phyloP scores from a whole-genome alignment of 2,329 filamentous ascomycete species.

The Fusarium sp. region DNA sequence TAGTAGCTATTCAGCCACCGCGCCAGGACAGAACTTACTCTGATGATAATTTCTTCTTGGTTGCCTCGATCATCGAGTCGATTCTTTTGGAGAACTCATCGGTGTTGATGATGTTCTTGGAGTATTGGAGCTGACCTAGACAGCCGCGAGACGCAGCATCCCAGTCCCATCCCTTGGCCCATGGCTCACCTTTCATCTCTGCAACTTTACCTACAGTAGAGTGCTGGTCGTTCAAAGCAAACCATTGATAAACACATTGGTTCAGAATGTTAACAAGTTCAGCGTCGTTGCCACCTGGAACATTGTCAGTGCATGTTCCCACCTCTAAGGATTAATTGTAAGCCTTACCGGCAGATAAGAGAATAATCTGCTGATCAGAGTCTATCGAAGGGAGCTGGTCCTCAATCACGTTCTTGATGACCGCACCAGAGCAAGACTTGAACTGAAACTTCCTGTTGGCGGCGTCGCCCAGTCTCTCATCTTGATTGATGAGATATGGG shows the following conservation, averaged over 20 bases:
- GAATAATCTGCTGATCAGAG: neutral
- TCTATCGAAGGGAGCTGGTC: neutral
- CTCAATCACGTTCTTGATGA: neutral
- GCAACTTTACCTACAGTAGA: neutral
- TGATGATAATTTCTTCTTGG: neutral
- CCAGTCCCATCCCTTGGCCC: conserved; percentile 3
- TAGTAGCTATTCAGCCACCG: too few relatives aligned
- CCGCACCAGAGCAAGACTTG: neutral
- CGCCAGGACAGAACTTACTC: too few relatives aligned
- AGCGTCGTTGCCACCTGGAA: conserved; percentile 4
- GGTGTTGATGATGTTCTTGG: neutral
- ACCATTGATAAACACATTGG: conserved; percentile 12
- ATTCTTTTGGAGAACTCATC: neutral
- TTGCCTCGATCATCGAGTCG: neutral
- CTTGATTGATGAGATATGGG: neutral
- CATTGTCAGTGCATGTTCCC: accelerated
- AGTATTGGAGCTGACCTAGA: neutral
- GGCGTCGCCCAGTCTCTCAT: neutral
- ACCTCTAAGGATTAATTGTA: accelerated
- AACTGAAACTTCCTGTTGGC: neutral
- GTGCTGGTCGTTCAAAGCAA: neutral
- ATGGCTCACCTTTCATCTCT: neutral
- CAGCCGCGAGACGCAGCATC: neutral
- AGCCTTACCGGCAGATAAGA: neutral
- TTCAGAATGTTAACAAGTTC: conserved; percentile 15